A percentile compares a stretch with the other conserved stretches of the same genome.
phyloP scores from a whole-genome alignment of 768 basidiomycete species.

The Dioszegia aurantiaca region DNA sequence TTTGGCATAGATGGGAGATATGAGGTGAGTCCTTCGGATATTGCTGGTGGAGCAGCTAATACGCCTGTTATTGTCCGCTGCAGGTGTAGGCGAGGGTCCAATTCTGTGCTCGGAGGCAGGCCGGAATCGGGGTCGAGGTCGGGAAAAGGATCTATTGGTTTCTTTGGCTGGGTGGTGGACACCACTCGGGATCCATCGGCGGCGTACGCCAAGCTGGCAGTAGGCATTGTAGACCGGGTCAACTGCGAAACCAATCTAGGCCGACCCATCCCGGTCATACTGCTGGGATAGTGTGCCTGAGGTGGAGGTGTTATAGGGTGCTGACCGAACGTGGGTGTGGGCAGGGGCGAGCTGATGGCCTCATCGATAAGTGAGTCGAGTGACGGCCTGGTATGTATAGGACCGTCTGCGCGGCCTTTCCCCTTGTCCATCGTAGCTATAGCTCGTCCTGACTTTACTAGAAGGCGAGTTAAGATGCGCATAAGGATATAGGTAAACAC shows the following conservation, averaged over 20 bases:
- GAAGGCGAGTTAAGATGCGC: neutral
- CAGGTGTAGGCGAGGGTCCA: constrained; percentile 33
- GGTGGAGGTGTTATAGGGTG: constrained; percentile 31
- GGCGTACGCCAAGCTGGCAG: constrained; percentile 34
- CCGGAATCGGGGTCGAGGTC: constrained; percentile 44
- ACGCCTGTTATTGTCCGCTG: constrained; percentile 43
- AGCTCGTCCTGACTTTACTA: too few relatives aligned
- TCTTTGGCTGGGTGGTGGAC: constrained; percentile 1
- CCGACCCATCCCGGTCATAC: constrained; percentile 16
- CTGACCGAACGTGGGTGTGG: constrained; percentile 13
- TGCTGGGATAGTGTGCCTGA: constrained; percentile 31
- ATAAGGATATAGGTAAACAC: neutral
- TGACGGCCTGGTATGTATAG: neutral
- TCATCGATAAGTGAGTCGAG: constrained; percentile 13
- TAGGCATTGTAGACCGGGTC: constrained; percentile 38
- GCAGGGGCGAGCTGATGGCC: constrained; percentile 15
- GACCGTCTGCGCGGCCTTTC: constrained; percentile 8
- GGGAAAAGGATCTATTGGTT: constrained; percentile 22
- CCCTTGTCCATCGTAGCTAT: constrained; percentile 17
- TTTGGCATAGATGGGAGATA: constrained; percentile 13
- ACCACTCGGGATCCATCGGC: constrained; percentile 2
- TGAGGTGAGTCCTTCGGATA: neutral
- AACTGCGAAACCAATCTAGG: constrained; percentile 39
- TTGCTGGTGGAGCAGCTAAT: constrained; percentile 5
- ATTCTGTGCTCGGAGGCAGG: constrained; percentile 25